phyloP scores from a whole-genome alignment of 2,329 filamentous ascomycete species.

The Ophiostoma quercus region DNA sequence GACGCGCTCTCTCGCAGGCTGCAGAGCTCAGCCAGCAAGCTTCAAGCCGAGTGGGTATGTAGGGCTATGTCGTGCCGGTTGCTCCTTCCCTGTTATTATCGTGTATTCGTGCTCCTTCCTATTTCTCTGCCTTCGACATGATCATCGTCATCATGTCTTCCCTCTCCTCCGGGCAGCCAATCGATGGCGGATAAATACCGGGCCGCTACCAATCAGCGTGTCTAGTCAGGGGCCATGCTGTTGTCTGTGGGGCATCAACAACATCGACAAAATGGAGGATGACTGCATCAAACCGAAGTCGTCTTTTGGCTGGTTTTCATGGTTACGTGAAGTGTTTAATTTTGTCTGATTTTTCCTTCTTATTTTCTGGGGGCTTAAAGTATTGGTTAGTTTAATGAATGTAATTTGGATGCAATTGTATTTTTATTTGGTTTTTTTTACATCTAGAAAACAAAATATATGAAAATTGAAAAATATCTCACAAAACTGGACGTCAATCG shows the following conservation, averaged over 20 bases:
- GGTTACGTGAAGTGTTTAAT: no score
- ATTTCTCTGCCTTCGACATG: background rate
- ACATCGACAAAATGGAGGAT: background rate
- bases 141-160: background rate
- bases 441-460: no score
- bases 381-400: no score
- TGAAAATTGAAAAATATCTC: no score
- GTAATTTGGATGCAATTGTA: no score
- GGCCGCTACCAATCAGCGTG: slow-evolving; percentile 2
- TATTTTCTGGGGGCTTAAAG: no score
- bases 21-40: background rate
- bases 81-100: background rate
- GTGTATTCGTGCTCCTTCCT: background rate
- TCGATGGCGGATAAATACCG: slow-evolving; percentile 2
- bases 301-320: background rate
- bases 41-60: background rate
- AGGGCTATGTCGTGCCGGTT: background rate
- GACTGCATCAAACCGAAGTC: background rate
- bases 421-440: no score
- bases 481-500: no score
- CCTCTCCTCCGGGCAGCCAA: background rate
- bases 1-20: background rate
- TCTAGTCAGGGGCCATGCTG: background rate
- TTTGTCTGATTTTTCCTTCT: no score
- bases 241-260: background rate